These are phyloP conservation scores for Aspergillus baeticus DNA, from an alignment of 495 filamentous ascomycete genomes.

Conservation along the genomic window DNA sequence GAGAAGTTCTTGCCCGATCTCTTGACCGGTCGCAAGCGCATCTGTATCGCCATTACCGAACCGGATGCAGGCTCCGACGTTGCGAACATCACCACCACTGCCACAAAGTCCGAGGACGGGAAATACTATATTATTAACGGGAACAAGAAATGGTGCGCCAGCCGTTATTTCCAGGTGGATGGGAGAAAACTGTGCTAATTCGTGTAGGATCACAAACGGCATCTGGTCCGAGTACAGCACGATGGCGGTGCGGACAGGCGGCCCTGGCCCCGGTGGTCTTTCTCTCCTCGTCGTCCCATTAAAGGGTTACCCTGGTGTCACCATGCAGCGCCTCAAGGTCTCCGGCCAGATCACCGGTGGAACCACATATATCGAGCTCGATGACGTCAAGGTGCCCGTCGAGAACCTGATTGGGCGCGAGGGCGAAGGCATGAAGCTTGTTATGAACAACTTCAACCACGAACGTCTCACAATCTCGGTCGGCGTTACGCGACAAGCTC, in stretches of 20 bases:
- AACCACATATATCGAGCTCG: constrained; percentile 74
- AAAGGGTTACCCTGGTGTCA: constrained; percentile 60
- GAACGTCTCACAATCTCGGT: constrained; percentile 68
- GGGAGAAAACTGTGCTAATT: neutral
- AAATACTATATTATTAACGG: constrained; percentile 72
- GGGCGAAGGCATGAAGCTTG: constrained; percentile 68
- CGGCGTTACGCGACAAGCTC: constrained; percentile 57
- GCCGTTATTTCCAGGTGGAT: neutral
- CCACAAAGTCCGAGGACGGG: constrained; percentile 60
- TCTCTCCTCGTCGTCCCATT: constrained; percentile 68
- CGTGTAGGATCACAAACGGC: constrained; percentile 68
- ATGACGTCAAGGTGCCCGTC: constrained; percentile 68
- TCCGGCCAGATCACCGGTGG: constrained; percentile 60
- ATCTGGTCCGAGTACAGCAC: constrained; percentile 71
- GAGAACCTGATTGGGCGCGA: constrained; percentile 70
- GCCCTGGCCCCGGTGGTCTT: constrained; percentile 57
- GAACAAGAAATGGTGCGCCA: constrained; percentile 68
- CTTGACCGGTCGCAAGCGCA: constrained; percentile 61
- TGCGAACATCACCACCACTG: constrained; percentile 66
- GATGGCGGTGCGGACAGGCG: constrained; percentile 79
- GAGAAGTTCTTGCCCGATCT: constrained; percentile 64
- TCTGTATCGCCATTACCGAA: constrained; percentile 78
- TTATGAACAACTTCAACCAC: constrained; percentile 87
- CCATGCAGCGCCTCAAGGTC: constrained; percentile 62
- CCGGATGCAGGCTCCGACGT: constrained; percentile 72